Evolutionary conservation across 257 asterid species (phyloP).

Genomic region (Echium plantagineum): DNA sequence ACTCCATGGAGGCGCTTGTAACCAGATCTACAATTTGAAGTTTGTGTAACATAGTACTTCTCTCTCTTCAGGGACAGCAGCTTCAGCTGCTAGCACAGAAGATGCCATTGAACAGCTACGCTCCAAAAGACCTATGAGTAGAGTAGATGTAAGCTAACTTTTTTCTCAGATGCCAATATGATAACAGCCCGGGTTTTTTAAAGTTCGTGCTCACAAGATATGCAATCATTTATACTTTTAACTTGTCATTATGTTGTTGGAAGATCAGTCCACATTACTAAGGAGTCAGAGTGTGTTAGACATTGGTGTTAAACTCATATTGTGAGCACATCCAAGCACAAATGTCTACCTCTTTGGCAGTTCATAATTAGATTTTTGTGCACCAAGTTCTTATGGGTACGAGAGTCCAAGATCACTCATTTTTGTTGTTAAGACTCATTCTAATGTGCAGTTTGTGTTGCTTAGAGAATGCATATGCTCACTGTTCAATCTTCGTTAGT

Average conservation of each 20-base stretch:
- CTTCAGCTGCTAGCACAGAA: conserved; percentile 51
- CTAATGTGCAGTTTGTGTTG: not conserved
- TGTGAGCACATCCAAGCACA: not conserved
- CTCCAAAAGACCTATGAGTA: conserved; percentile 66
- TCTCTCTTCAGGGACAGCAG: conserved; percentile 29
- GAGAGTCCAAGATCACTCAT: not conserved
- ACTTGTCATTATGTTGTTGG: not conserved
- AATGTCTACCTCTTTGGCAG: not conserved
- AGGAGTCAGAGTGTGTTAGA: not conserved
- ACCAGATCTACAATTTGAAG: not conserved
- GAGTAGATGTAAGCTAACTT: conserved; percentile 45
- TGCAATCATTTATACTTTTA: too few species aligned
- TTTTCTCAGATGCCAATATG: conserved; percentile 1
- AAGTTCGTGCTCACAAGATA: not conserved
- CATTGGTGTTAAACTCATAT: not conserved
- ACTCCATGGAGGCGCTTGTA: conserved; percentile 6
- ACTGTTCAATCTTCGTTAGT: not conserved
- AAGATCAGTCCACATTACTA: not conserved
- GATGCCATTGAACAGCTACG: conserved; percentile 78
- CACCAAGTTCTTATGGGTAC: not conserved
- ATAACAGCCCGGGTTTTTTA: not conserved
- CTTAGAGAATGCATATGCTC: not conserved
- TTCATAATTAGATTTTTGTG: too few species aligned
- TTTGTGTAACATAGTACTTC: conserved; percentile 8
- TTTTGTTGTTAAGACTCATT: not conserved